phyloP scores from a whole-genome alignment of 257 asterid species.

The Petrea volubilis region DNA sequence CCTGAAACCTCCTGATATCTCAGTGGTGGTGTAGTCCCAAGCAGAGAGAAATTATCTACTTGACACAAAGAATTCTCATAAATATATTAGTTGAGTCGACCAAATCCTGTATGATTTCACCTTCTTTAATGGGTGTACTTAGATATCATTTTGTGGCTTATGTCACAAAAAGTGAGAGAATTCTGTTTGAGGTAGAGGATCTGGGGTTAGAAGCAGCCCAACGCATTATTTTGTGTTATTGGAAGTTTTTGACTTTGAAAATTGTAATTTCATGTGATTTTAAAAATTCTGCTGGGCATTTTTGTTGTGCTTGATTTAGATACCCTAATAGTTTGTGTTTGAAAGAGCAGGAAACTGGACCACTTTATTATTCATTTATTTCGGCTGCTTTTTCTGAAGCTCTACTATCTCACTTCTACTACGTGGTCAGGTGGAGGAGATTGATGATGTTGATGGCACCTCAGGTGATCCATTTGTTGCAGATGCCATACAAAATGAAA shows the following conservation, averaged over 20 bases:
- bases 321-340: neutral
- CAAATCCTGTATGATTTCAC: too few relatives aligned
- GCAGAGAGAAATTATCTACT: neutral
- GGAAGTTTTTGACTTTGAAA: conserved; percentile 1
- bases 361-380: conserved; percentile 10
- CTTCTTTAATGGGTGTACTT: conserved; percentile 5
- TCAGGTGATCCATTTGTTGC: conserved; percentile 76
- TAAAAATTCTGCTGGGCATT: conserved; percentile 11
- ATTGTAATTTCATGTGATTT: conserved; percentile 12
- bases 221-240: neutral
- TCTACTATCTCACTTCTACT: conserved; percentile 20
- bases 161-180: neutral
- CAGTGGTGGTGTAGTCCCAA: neutral
- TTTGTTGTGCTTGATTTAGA: conserved; percentile 9
- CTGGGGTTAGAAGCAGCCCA: neutral
- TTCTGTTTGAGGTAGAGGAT: conserved; percentile 1
- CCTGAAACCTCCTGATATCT: neutral
- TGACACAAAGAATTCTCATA: neutral
- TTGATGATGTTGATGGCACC: conserved; percentile 72
- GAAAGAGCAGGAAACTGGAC: conserved; percentile 23
- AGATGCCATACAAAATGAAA: conserved; percentile 90
- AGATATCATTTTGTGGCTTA: neutral
- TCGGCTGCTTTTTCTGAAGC: neutral
- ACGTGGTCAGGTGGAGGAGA: conserved; percentile 88
- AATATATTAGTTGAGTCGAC: neutral